Conservation (phyloP, 2,329 filamentous ascomycete genomes). For the Fusarium burgessii region DNA sequence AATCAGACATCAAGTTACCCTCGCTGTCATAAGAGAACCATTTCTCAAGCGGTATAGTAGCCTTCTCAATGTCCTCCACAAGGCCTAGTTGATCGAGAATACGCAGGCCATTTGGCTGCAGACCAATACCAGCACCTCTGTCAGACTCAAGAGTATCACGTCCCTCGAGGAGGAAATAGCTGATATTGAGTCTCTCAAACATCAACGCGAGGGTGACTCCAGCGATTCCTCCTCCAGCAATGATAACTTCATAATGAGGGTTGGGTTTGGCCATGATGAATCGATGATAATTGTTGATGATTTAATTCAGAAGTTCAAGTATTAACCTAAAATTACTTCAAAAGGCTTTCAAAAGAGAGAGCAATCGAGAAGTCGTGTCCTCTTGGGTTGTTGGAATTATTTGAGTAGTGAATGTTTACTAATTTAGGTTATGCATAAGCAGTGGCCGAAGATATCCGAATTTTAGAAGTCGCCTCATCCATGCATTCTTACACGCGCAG, state of each 20-base stretch:
- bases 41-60: background rate
- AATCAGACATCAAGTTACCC: background rate
- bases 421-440: background rate
- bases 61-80: background rate
- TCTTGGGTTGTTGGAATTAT: background rate
- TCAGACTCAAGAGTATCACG: constrained; percentile 2
- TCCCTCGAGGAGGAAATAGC: background rate
- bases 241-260: background rate
- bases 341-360: background rate
- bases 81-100: background rate
- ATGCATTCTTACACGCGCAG: background rate
- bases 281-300: background rate
- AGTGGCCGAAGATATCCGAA: constrained; percentile 2
- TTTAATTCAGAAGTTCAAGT: background rate
- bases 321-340: fast-evolving
- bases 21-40: constrained; percentile 3
- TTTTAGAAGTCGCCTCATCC: background rate
- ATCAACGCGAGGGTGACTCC: constrained; percentile 1
- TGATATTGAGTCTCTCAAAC: background rate
- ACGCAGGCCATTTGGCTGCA: constrained; percentile 1
- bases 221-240: background rate
- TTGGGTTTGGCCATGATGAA: background rate
- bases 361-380: background rate
- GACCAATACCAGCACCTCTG: constrained; percentile 1
- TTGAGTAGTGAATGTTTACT: background rate